These are phyloP conservation scores for Clavispora fructus DNA, from an alignment of 805 yeast genomes.

Conservation along the genomic window DNA sequence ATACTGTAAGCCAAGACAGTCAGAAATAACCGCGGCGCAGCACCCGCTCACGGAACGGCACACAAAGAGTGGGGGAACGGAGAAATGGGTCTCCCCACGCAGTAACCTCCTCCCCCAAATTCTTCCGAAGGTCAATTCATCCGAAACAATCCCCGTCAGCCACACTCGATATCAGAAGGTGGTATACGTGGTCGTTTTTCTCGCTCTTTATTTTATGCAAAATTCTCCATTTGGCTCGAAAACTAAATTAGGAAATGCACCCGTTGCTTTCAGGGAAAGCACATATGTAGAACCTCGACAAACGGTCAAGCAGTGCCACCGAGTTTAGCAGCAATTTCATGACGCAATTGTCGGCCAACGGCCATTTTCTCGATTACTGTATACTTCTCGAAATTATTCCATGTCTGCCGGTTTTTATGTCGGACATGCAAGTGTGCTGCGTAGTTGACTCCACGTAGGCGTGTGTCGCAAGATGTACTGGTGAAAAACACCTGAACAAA, in stretches of 20 bases:
- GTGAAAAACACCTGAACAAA: not conserved
- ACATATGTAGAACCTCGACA: too few relatives aligned
- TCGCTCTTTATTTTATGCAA: too few relatives aligned
- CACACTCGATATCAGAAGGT: not conserved
- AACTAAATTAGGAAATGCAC: too few relatives aligned
- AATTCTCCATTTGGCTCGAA: too few relatives aligned
- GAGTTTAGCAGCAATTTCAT: too few relatives aligned
- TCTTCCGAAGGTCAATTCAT: not conserved
- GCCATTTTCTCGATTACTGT: not conserved
- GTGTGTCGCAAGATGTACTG: not conserved
- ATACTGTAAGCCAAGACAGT: not conserved
- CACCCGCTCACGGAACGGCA: not conserved
- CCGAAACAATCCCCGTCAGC: not conserved
- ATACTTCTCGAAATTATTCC: not conserved
- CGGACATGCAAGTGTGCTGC: not conserved
- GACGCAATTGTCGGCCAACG: too few relatives aligned
- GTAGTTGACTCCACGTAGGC: not conserved
- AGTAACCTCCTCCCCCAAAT: not conserved
- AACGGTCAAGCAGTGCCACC: too few relatives aligned
- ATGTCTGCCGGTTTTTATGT: not conserved
- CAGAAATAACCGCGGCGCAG: not conserved
- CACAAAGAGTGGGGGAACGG: not conserved
- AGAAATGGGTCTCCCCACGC: not conserved
- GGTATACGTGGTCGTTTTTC: too few relatives aligned
- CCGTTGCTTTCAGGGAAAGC: too few relatives aligned